Percentiles rank a stretch among this genome's conserved stretches.
These are phyloP conservation scores for Ophiostoma piceae DNA, from an alignment of 2,329 filamentous ascomycete species.

Conservation along the genomic window DNA sequence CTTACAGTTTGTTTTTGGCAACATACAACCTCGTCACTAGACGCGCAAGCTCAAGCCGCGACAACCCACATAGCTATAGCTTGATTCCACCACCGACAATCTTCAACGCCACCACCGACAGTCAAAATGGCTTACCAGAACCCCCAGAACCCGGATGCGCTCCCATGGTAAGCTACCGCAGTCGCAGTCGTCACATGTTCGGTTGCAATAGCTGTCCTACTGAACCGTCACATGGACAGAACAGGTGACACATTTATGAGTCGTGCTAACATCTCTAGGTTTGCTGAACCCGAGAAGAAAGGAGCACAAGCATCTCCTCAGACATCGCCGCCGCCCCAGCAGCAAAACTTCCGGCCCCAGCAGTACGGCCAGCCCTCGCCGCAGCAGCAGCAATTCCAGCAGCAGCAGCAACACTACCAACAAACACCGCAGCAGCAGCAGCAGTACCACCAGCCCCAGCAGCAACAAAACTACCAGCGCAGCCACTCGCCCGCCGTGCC, in stretches of 20 bases:
- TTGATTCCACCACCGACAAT: not conserved
- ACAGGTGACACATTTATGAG: not conserved
- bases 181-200: not conserved
- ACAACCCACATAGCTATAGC: not conserved
- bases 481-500: constrained; percentile 28
- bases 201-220: not conserved
- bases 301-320: constrained; percentile 24
- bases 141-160: constrained; percentile 86
- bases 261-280: constrained; percentile 35
- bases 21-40: no score
- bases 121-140: constrained; percentile 82
- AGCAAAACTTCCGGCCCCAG: constrained; percentile 21
- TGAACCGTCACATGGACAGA: not conserved
- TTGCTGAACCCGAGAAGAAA: constrained; percentile 49
- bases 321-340: constrained; percentile 4
- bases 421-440: constrained; percentile 21
- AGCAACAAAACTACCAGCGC: constrained; percentile 38
- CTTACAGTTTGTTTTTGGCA: no score
- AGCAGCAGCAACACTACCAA: constrained; percentile 41
- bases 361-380: constrained; percentile 15
- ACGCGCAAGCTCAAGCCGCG: not conserved
- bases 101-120: not conserved
- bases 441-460: constrained; percentile 24
- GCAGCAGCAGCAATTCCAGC: constrained; percentile 26
- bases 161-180: constrained; percentile 70